Base-by-base conservation (phyloP, 306 rosid genomes). In the Geum urbanum region DNA sequence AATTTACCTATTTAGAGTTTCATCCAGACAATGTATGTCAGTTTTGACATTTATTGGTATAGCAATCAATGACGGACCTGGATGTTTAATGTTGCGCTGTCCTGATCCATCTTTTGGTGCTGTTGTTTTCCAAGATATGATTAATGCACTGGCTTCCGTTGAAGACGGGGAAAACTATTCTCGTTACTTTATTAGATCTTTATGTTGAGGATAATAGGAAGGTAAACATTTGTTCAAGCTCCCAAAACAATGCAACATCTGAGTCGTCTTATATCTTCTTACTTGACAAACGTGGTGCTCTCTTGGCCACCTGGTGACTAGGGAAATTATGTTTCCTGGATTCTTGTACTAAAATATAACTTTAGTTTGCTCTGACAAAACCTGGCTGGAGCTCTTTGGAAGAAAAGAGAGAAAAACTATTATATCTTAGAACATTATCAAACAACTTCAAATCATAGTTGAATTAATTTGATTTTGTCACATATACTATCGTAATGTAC, bases 171-270 rank as follows among this genome's bases (percentile, higher is more conserved):
- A 81, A 63, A 92, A 92, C 79, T 92, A 89, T 80, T 72, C 15
- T 4, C 96, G 95, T 43, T 92, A 89, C 74, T 89, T 92, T 71
- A 82, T 85, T 75, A 86, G 96, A 76, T n/a, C 89, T 96, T 71
- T 92, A 89, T 70, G 84, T 92, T 49, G 98, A 92, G 84, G 95
- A 92, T 80, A 92, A 89, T 49, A 86, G 91, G 76, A 92, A 89
- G 96, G 96, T 86, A 79, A 54, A 52, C 45, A 11, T 70, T 70
- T 62, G 13, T 57, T 16, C 22, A 6, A 19, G 67, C 66, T 58
- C 39, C 59, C 19, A 44, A 71, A 58, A 14, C 20, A 63, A 48
- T n/a, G 39, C 18, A 24, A 22, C 46, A 14, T 55, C 53, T 27
- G 14, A 59, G 56, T 32, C 35, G 10, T 7, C 12, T 67, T 27